Evolutionary conservation across 2,329 filamentous ascomycete species (phyloP).

Genomic region (Pezicula rhizophila): DNA sequence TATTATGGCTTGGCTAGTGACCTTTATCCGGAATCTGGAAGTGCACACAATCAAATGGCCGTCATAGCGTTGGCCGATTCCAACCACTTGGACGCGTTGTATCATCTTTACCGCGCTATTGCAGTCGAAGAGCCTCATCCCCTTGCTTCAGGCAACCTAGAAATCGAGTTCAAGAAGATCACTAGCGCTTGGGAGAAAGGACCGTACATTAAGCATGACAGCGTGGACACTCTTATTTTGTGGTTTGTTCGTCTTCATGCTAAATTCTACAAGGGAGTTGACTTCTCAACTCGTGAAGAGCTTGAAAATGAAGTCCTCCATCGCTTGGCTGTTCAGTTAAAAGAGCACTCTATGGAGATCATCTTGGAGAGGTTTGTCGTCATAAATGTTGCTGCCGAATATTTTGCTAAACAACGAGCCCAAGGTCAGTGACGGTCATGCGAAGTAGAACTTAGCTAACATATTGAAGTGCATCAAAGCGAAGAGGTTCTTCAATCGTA

Average conservation of each 20-base stretch:
- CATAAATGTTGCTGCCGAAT: conserved; percentile 80
- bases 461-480: conserved; percentile 27
- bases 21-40: conserved; percentile 71
- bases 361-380: conserved; percentile 74
- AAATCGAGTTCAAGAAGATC: conserved; percentile 69
- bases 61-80: conserved; percentile 74
- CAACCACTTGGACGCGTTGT: conserved; percentile 78
- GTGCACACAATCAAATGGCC: conserved; percentile 84
- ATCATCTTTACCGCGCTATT: conserved; percentile 82
- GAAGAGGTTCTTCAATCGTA: conserved; percentile 39
- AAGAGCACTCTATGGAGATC: conserved; percentile 57
- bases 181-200: conserved; percentile 48
- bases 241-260: conserved; percentile 88
- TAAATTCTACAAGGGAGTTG: conserved; percentile 71
- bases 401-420: conserved; percentile 58
- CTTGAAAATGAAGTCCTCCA: conserved; percentile 81
- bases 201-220: conserved; percentile 16
- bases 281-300: conserved; percentile 70
- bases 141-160: conserved; percentile 68
- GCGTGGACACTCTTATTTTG: conserved; percentile 55
- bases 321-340: conserved; percentile 67
- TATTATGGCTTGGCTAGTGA: conserved; percentile 81
- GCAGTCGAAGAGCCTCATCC: conserved; percentile 69
- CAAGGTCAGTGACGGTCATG: conserved; percentile 37
- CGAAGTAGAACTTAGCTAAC: neutral